A percentile compares a stretch with the other conserved stretches of the same genome.
These are phyloP conservation scores for Coleophoma cylindrospora DNA, from an alignment of 2,329 filamentous ascomycete genomes.

Conservation along the genomic window DNA sequence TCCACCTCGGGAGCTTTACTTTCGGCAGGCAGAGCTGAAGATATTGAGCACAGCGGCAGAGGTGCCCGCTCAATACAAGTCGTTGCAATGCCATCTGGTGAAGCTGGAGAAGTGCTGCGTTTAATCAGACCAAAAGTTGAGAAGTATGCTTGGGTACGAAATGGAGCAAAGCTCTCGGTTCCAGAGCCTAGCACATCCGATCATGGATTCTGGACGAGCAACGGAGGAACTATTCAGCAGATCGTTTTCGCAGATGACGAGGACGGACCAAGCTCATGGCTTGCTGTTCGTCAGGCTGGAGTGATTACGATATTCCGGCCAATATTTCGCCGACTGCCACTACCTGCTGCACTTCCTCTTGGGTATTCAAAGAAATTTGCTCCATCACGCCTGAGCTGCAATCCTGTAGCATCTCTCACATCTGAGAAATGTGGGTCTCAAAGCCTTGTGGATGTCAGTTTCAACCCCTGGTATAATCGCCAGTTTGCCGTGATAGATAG, in stretches of 20 bases:
- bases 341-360: constrained; percentile 3
- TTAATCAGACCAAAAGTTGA: constrained; percentile 20
- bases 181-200: constrained; percentile 14
- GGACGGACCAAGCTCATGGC: constrained; percentile 30
- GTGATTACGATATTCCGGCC: constrained; percentile 36
- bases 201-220: constrained; percentile 23
- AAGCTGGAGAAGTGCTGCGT: constrained; percentile 23
- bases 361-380: constrained; percentile 11
- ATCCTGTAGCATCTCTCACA: constrained; percentile 48
- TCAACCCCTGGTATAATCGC: constrained; percentile 55
- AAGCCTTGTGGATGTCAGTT: constrained; percentile 57
- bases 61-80: constrained; percentile 12
- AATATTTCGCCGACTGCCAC: constrained; percentile 14
- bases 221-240: constrained; percentile 41
- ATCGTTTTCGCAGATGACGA: constrained; percentile 35
- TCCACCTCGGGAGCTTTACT: constrained; percentile 13
- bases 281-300: constrained; percentile 39
- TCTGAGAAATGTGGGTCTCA: constrained; percentile 46
- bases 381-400: constrained; percentile 49
- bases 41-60: constrained; percentile 12
- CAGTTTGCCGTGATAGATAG: constrained; percentile 64
- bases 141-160: constrained; percentile 20
- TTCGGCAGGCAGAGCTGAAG: constrained; percentile 14
- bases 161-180: constrained; percentile 13
- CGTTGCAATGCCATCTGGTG: constrained; percentile 21